Base-by-base conservation (phyloP, 768 basidiomycete species). In the Artomyces pyxidatus region DNA sequence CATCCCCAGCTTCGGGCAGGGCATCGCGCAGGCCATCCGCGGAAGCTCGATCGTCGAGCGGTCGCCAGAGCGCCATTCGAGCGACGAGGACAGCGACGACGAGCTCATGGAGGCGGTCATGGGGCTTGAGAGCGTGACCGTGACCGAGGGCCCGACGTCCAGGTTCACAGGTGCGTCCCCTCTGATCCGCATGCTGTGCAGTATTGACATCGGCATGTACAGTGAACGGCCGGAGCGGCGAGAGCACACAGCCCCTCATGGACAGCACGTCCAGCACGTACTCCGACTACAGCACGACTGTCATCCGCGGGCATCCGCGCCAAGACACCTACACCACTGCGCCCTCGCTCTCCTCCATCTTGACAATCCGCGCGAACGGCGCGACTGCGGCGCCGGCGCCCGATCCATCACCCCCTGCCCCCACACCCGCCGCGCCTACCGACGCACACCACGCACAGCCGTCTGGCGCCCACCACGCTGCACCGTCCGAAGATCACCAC, bases 1-100 rank as follows among this genome's bases (percentile, higher is more conserved):
- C 14, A 93, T 93, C 51, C 89, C 89, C 1, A 92, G 88, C 66
- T 93, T 93, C 61, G 87, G 87, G 0, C 68, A 80, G 67, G 86
- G 81, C 17, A 68, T 85, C 14, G 83, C 76, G 3, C 77, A 77
- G 59, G 74, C 79, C 38, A 78, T 85, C 43, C 67, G 76, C 40
- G 50, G 60, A 16, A 56, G 58, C 12, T 51, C 59, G 4, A 63
- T 62, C 29, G 65, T 62, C 22, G 62, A 61, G 21, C 62, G 66
- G 6, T 68, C 70, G 35, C 52, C 65, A 37, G 59, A 63, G 12
- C 62, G 56, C 41, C 61, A 63, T 26, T 61, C 65, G n/a, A 68
- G 70, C 40, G 66, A 68, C 35, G 79, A 81, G 35, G 77, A 80
- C 38, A 82, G 78, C 44, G 85, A 84, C 42, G 82, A 77, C 27